Base-by-base conservation (phyloP, 352 stramenopile genomes). In the Globisporangium ultimum region DNA sequence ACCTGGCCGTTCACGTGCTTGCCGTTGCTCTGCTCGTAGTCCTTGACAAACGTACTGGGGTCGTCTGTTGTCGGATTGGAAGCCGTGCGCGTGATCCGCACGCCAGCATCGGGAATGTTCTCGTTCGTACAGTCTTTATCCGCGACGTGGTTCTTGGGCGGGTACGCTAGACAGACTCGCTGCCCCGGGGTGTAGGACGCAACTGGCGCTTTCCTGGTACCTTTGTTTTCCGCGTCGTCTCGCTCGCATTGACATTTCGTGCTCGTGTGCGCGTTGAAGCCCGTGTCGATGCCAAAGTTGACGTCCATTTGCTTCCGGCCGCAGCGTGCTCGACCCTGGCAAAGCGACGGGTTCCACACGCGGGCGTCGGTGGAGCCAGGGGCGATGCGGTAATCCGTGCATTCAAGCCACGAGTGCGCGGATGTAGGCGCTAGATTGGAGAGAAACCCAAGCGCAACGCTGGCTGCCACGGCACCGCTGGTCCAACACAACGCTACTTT, bases 101-200 rank as follows among this genome's bases (percentile, higher is more conserved):
- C 61, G 21, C 63, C 66, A 9, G 34, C 40, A 55, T 78, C 70
- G 0, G 70, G 70, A 22, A 78, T 69, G 61, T 59, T 57, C 36
- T 48, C 36, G 49, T 70, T 78, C 8, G 67, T 75, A 49, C 67
- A 78, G 8, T 47, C 20, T 17, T 17, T 17, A 10, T 54, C 67
- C 0, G 67, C 63, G 9, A 78, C 70, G 55, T 78, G 66, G 55
- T 75, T 78, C 63, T 78, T 78, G 38, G 67, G 47, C n/a, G 67
- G 70, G 45, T 78, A 78, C 51, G 70, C 70, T 17, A 78, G 58
- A 41, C 67, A 76, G 7, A 73, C 67, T 36, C 64, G 67, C 53
- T 78, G 70, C 10, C 70, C 70, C 1, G 66, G 70, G 20, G 52
- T 70, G 58, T 75, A 75, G 21, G 43, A 41, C n/a, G 70, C 70